Base-by-base conservation (phyloP, 179 eudicot species). In the Silene noctiflora region DNA sequence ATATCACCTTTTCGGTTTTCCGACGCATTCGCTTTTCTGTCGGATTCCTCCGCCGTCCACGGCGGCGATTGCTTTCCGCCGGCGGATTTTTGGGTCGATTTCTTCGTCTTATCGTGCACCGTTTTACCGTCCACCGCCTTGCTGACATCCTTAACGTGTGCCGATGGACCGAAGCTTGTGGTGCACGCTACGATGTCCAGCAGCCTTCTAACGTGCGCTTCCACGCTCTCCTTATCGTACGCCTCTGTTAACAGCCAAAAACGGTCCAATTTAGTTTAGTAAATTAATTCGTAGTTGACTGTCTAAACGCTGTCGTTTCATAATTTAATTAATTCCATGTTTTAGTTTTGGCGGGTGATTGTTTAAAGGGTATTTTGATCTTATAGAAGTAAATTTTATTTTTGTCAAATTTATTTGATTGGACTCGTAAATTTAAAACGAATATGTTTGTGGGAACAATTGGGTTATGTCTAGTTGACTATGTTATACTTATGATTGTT, bases 171-270 rank as follows among this genome's bases (percentile, higher is more conserved):
- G 68, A 91, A 91, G 81, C 88, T 81, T 62, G 98, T 90, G 62
- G 98, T 91, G 83, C 97, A 93, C 13, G 99, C 97, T 16, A 96
- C 94, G 31, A 96, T 91, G 90, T 96, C 99, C 53, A 96, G 86
- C 76, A 90, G 79, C 77, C 97, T 79, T 72, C 97, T 86, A 70
- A 96, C 90, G 74, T 96, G 99, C 85, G 92, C 90, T 81, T 85
- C 86, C 3, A 91, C 98, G 80, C 86, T 83, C 64, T 72, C 89
- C 77, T 85, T 92, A 44, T 87, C 87, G 87, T 96, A 96, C 74
- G 87, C 92, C 91, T 96, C 99, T 96, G 92, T 59, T 4, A 5
- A 35, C 27, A 65, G 58, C 31, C 60, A 6, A 56, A 10, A 48
- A 46, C 56, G 35, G 16, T 69, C 11, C 46, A 39, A 8, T 39